phyloP scores from a whole-genome alignment of 345 rosid species.

The Tarenaya hassleriana region DNA sequence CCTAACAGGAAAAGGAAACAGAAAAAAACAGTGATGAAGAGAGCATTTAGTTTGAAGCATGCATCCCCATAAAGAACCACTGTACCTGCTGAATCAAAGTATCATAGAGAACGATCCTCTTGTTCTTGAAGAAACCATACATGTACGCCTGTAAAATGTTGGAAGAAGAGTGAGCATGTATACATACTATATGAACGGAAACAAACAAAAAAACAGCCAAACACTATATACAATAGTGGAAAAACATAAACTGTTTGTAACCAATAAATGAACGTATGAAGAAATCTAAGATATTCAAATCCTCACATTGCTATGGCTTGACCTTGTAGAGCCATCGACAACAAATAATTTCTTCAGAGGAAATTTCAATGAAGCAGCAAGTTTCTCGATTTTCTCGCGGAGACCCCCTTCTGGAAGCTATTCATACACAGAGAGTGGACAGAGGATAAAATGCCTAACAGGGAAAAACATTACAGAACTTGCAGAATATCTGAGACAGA shows the following conservation, averaged over 20 bases:
- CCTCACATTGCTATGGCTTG: constrained; percentile 99
- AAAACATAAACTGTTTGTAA: not conserved
- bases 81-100: constrained; percentile 96
- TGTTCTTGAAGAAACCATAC: constrained; percentile 99
- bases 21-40: too few relatives aligned
- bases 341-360: constrained; percentile 94
- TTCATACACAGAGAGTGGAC: constrained; percentile 13
- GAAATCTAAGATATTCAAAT: constrained; percentile 12
- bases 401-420: constrained; percentile 96
- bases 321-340: constrained; percentile 99
- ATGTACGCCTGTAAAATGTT: constrained; percentile 72
- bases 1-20: too few relatives aligned
- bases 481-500: not conserved
- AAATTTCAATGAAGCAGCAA: constrained; percentile 80
- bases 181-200: too few relatives aligned
- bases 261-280: constrained; percentile 5
- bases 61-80: not conserved
- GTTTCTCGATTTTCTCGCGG: constrained; percentile 70
- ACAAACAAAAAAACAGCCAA: too few relatives aligned
- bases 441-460: not conserved
- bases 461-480: constrained; percentile 19
- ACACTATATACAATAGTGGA: not conserved
- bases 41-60: constrained; percentile 8
- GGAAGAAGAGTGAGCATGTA: constrained; percentile 11
- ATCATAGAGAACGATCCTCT: constrained; percentile 94